A percentile compares a stretch with the other conserved stretches of the same genome.
Conservation (phyloP, 202 grass and related monocot genomes). For the Eragrostis tef region DNA sequence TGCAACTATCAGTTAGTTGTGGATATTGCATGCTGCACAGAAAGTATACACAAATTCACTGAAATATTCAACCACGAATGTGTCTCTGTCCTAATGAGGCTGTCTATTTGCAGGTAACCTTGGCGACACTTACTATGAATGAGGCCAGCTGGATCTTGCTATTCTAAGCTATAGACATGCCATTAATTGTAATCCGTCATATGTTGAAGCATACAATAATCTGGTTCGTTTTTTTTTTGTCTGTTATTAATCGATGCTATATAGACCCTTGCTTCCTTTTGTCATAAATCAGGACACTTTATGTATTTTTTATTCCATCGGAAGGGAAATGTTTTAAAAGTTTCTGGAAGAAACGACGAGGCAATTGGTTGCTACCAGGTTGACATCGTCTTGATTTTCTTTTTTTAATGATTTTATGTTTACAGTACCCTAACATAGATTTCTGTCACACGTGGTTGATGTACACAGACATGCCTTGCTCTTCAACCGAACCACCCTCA, state of each 20-base stretch:
- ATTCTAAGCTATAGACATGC: slow-evolving; percentile 84
- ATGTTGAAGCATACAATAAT: slow-evolving; percentile 87
- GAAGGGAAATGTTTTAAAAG: slow-evolving; percentile 95
- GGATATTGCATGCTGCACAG: neutral
- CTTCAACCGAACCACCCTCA: slow-evolving; percentile 89
- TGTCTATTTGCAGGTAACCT: slow-evolving; percentile 74
- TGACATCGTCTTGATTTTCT: slow-evolving; percentile 42
- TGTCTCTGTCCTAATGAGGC: neutral
- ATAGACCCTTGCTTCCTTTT: neutral
- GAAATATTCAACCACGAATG: neutral
- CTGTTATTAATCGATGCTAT: slow-evolving; percentile 29
- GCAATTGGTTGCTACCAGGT: slow-evolving; percentile 86
- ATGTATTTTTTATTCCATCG: slow-evolving; percentile 16
- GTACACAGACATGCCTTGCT: slow-evolving; percentile 64
- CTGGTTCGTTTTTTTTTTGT: slow-evolving; percentile 57
- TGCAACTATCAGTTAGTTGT: neutral
- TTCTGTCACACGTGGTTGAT: neutral
- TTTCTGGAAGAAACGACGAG: slow-evolving; percentile 87
- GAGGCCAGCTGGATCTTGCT: slow-evolving; percentile 87
- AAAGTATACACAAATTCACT: neutral
- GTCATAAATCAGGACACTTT: neutral
- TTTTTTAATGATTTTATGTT: slow-evolving; percentile 2
- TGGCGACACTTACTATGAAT: slow-evolving; percentile 82
- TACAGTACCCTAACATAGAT: slow-evolving; percentile 4
- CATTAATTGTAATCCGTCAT: slow-evolving; percentile 65